These are phyloP conservation scores for Tetracentron sinense DNA, from an alignment of 164 flowering plant genomes.

Conservation along the genomic window DNA sequence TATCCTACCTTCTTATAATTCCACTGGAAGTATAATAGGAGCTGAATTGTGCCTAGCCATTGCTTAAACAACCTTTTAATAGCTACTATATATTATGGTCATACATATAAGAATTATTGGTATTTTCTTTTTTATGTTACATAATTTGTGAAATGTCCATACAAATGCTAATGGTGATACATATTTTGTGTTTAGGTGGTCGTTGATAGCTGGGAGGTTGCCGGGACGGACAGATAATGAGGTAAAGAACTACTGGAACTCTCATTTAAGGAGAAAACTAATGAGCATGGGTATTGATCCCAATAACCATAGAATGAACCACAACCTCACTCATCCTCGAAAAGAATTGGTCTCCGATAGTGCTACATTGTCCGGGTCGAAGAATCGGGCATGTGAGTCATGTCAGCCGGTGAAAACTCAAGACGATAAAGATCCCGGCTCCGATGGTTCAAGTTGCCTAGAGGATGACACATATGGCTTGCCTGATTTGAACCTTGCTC, in stretches of 20 bases:
- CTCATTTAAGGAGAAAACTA: constrained; percentile 53
- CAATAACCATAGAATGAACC: constrained; percentile 38
- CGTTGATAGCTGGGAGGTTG: constrained; percentile 63
- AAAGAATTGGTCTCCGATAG: background rate
- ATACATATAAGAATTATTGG: no score
- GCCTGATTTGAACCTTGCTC: constrained; percentile 55
- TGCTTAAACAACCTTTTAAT: no score
- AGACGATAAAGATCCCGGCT: constrained; percentile 17
- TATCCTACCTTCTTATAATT: no score
- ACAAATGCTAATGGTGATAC: no score
- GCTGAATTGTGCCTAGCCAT: no score
- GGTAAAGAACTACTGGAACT: constrained; percentile 73
- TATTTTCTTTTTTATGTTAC: no score
- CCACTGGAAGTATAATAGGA: no score
- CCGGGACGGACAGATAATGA: constrained; percentile 68
- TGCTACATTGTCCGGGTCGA: constrained; percentile 18
- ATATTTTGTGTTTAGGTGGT: constrained; percentile 40
- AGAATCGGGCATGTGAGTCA: constrained; percentile 4
- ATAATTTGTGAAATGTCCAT: no score
- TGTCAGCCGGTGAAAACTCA: constrained; percentile 1
- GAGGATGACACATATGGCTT: constrained; percentile 22
- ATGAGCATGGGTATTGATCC: constrained; percentile 60
- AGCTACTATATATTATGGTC: no score
- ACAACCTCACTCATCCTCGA: constrained; percentile 7
- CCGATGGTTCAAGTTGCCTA: constrained; percentile 31